A percentile compares a stretch with the other conserved stretches of the same genome.
These are phyloP conservation scores for Trichoderma parareesei DNA, from an alignment of 495 filamentous ascomycete genomes.

Conservation along the genomic window DNA sequence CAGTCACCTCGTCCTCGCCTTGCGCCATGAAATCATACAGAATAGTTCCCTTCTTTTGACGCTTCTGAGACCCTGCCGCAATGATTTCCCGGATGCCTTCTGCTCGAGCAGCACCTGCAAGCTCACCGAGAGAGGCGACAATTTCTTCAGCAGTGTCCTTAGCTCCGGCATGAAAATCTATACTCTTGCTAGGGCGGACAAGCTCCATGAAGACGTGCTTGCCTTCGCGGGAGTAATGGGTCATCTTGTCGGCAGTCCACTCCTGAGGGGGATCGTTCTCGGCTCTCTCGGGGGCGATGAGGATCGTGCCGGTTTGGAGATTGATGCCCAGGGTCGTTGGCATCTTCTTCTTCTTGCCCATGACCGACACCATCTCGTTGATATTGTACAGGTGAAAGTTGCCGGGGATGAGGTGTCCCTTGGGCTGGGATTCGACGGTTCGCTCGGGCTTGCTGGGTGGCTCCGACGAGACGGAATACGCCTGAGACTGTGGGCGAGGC, in stretches of 20 bases:
- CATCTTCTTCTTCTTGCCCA: conserved; percentile 96
- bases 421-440: conserved; percentile 19
- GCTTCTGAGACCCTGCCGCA: conserved; percentile 58
- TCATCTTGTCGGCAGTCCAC: conserved; percentile 89
- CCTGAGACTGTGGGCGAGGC: conserved; percentile 51
- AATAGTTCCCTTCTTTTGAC: conserved; percentile 72
- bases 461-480: neutral
- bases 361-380: conserved; percentile 88
- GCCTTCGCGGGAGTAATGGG: conserved; percentile 91
- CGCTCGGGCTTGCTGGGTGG: conserved; percentile 8
- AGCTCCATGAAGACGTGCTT: conserved; percentile 97
- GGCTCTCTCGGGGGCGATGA: conserved; percentile 79
- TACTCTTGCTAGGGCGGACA: conserved; percentile 79
- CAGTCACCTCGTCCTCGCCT: conserved; percentile 92
- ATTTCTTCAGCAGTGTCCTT: conserved; percentile 97
- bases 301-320: conserved; percentile 72
- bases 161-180: conserved; percentile 94
- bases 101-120: conserved; percentile 74
- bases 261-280: conserved; percentile 75
- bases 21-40: conserved; percentile 96
- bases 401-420: conserved; percentile 49
- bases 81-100: conserved; percentile 84
- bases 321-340: conserved; percentile 91
- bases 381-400: conserved; percentile 92
- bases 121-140: conserved; percentile 75